Evolutionary conservation across 2,329 filamentous ascomycete species (phyloP), one percentile per base, ranked within the genome.

Genomic region (Trichoderma sp.): DNA sequence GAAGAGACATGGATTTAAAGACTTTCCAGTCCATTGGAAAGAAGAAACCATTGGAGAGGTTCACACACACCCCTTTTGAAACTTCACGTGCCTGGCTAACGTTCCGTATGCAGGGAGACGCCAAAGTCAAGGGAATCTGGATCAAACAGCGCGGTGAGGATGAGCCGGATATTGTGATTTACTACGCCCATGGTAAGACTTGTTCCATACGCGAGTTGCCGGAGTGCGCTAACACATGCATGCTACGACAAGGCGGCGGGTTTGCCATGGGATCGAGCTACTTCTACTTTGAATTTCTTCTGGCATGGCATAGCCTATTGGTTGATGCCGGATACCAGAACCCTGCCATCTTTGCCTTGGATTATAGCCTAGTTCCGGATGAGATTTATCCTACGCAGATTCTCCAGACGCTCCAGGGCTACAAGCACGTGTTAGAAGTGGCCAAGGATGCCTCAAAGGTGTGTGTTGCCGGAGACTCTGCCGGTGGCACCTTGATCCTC

Each of bases 261-360:
- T 96, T 97, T 79, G 89, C 89, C 7, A 93, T 97, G 90, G 94
- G 93, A 3, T 94, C 92, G 14, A 85, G 87, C 21, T 92, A 92
- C 82, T 97, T 97, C 80, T 97, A 97, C 79, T 87, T 95, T 43
- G 94, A 97, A 77, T 96, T 95, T 75, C 85, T 97, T 3, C 83
- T 95, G 69, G 88, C 89, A 9, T 94, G 91, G 91, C 83, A 93
- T 14, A 84, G 86, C 57, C 82, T 94, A 21, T 84, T 97, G 51
- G 85, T 88, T 70, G 82, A 87, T 66, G 83, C 85, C 21, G 92
- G 91, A 1, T 95, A 92, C 79, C 79, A 83, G 11, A 96, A 95
- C 77, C 93, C 93, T 0, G 91, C 92, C 26, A 87, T 96, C 4
- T 94, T 96, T 77, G 89, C 91, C 1, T 84, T 96, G 6, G 93